These are phyloP conservation scores for Ustilago lituana DNA, from an alignment of 1,284 basidiomycete genomes.

Conservation along the genomic window DNA sequence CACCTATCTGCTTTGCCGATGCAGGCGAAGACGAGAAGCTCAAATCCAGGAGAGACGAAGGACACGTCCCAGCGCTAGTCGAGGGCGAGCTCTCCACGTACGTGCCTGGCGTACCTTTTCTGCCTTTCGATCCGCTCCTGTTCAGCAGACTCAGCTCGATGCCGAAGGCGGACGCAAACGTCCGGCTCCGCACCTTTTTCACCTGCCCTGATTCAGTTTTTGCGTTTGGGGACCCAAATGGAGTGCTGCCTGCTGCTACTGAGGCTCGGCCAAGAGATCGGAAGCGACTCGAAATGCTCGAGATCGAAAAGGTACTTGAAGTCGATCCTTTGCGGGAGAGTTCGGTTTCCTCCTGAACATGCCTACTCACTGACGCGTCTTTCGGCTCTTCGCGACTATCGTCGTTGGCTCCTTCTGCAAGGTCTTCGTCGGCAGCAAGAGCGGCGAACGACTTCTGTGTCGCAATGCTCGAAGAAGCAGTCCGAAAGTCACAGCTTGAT, in stretches of 20 bases:
- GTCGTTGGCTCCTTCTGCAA: too few species aligned
- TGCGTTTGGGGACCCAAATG: background rate
- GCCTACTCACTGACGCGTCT: too few species aligned
- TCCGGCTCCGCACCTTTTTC: slow-evolving; percentile 32
- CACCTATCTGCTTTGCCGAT: background rate
- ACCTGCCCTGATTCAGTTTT: background rate
- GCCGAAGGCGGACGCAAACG: slow-evolving; percentile 37
- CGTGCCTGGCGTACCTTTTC: background rate
- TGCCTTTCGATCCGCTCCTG: slow-evolving; percentile 5
- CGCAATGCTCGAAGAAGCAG: slow-evolving; percentile 1
- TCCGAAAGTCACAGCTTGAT: slow-evolving; percentile 9
- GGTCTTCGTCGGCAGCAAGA: too few species aligned
- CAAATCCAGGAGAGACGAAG: slow-evolving; percentile 15
- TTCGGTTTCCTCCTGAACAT: background rate
- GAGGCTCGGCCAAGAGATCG: slow-evolving; percentile 9
- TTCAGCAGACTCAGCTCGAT: slow-evolving; percentile 27
- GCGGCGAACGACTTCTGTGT: too few species aligned
- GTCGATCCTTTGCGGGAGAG: slow-evolving; percentile 12
- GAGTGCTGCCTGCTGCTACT: background rate
- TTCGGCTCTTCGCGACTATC: too few species aligned
- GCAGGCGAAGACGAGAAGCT: slow-evolving; percentile 27
- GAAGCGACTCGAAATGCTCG: slow-evolving; percentile 20
- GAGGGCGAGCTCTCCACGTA: slow-evolving; percentile 19
- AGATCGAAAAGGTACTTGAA: slow-evolving; percentile 20
- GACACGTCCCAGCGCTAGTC: slow-evolving; percentile 20